Base-by-base conservation (phyloP, 257 asterid species). In the Salvia rosmarinus region DNA sequence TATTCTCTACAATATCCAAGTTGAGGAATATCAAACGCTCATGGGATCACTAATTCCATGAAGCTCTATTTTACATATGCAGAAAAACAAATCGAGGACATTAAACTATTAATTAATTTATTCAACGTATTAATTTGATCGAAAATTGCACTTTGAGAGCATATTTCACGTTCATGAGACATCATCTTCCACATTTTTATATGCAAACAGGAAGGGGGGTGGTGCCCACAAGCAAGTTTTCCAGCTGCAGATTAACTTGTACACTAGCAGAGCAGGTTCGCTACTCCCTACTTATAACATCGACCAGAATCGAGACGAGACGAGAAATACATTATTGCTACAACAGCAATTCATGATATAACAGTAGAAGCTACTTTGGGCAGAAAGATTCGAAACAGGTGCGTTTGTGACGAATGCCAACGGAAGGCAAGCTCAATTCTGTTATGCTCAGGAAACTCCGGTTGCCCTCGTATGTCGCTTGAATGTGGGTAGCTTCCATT, bases 301-400 rank as follows among this genome's bases (percentile, higher is more conserved):
- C 35, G 6, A 54, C 6, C 0, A 17, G 61, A 55, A 2, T 4
- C 21, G 14, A 16, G 5, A 5, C 47, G n/a, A 9, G 40, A 23
- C 10, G 20, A 56, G 13, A 58, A 32, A 59, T 16, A 28, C 9
- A 16, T 9, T 59, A 44, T 17, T 35, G 51, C 39, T 58, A 75
- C 78, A 71, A 56, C 72, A 79, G 50, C 58, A 19, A 6, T 50
- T 21, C 25, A 12, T 14, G 35, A 62, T 54, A 68, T 54, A 25
- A n/a, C 64, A 61, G 32, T 37, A 9, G 32, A 34, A 19, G 51
- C 30, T 62, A 62, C 34, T 62, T 16, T 9, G 4, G 9, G 19
- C 19, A 10, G 8, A 55, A 13, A 43, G 9, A 78, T 23, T 54
- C 0, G 7, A 6, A 0, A 8, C 17, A 2, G 12, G 51, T 42